These are phyloP conservation scores for Cladosporium austrohemisphaericum DNA, from an alignment of 2,329 filamentous ascomycete genomes.

Conservation along the genomic window DNA sequence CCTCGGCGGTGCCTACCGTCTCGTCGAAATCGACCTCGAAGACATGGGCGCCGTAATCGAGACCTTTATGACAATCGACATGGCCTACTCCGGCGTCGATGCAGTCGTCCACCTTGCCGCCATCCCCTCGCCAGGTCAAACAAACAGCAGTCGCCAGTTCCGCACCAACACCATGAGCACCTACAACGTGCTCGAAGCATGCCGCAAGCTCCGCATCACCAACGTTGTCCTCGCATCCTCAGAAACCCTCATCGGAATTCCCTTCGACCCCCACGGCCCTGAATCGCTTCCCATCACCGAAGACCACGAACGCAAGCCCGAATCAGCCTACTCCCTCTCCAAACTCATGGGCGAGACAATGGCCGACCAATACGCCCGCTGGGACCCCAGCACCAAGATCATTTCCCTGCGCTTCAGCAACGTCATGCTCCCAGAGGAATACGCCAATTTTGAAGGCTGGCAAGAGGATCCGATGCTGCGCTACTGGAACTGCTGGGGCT, in stretches of 20 bases:
- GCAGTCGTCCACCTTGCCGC: slow-evolving; percentile 25
- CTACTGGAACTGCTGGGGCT: slow-evolving; percentile 27
- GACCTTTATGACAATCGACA: slow-evolving; percentile 24
- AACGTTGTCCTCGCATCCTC: slow-evolving; percentile 25
- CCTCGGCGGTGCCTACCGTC: slow-evolving; percentile 22
- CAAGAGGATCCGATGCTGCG: slow-evolving; percentile 23
- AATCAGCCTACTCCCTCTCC: slow-evolving; percentile 23
- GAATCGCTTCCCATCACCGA: slow-evolving; percentile 22
- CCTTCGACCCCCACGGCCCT: slow-evolving; percentile 23
- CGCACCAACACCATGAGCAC: slow-evolving; percentile 25
- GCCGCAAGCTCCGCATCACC: slow-evolving; percentile 24
- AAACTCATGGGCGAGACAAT: slow-evolving; percentile 25
- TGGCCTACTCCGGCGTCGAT: slow-evolving; percentile 24
- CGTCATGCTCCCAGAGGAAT: slow-evolving; percentile 25
- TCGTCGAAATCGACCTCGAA: slow-evolving; percentile 25
- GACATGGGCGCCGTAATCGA: slow-evolving; percentile 25
- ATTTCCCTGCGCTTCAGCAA: slow-evolving; percentile 25
- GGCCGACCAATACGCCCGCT: slow-evolving; percentile 23
- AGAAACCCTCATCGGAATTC: slow-evolving; percentile 25
- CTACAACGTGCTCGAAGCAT: slow-evolving; percentile 26
- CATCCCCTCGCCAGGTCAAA: slow-evolving; percentile 25
- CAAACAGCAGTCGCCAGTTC: slow-evolving; percentile 24
- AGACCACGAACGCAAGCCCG: slow-evolving; percentile 22
- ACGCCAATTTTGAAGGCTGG: slow-evolving; percentile 22
- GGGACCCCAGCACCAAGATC: slow-evolving; percentile 24